These are phyloP conservation scores for Trypethelium eluteriae DNA, from an alignment of 495 filamentous ascomycete species.

Conservation along the genomic window DNA sequence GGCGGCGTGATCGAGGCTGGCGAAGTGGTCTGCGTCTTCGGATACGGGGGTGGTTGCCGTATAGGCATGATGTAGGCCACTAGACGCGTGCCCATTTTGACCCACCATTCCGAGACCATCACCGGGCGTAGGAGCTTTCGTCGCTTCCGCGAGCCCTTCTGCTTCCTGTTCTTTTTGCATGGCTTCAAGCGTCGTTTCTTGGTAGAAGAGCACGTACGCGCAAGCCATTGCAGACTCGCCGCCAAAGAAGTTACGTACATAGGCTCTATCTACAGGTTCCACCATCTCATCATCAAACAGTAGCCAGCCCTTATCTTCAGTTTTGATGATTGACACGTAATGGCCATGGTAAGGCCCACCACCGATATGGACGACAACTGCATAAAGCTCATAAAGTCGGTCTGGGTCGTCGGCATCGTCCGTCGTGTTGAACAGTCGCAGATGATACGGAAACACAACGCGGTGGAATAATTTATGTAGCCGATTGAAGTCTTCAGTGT, in stretches of 20 bases:
- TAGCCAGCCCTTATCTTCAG: conserved; percentile 88
- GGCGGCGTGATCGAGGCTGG: conserved; percentile 50
- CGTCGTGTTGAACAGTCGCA: conserved; percentile 95
- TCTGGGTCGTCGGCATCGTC: conserved; percentile 95
- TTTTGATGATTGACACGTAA: conserved; percentile 97
- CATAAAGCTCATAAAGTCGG: conserved; percentile 91
- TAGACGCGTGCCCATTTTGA: conserved; percentile 11
- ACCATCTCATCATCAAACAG: conserved; percentile 98
- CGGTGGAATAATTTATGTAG: conserved; percentile 95
- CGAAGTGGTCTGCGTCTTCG: conserved; percentile 48
- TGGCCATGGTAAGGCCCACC: conserved; percentile 98
- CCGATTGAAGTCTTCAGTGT: conserved; percentile 86
- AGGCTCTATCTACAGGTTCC: conserved; percentile 92
- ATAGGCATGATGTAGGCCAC: conserved; percentile 37
- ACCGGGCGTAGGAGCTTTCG: conserved; percentile 40
- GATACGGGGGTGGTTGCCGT: conserved; percentile 39
- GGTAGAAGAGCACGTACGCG: conserved; percentile 96
- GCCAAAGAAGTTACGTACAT: conserved; percentile 96
- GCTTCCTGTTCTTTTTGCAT: conserved; percentile 74
- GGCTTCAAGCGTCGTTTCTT: conserved; percentile 88
- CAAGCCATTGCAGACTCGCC: conserved; percentile 78
- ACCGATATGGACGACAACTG: conserved; percentile 96
- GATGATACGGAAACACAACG: conserved; percentile 92
- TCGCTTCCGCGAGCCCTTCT: conserved; percentile 62
- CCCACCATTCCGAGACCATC: conserved; percentile 12